Conservation (phyloP, 2,329 filamentous ascomycete genomes). For the Fusarium guadeloupense region DNA sequence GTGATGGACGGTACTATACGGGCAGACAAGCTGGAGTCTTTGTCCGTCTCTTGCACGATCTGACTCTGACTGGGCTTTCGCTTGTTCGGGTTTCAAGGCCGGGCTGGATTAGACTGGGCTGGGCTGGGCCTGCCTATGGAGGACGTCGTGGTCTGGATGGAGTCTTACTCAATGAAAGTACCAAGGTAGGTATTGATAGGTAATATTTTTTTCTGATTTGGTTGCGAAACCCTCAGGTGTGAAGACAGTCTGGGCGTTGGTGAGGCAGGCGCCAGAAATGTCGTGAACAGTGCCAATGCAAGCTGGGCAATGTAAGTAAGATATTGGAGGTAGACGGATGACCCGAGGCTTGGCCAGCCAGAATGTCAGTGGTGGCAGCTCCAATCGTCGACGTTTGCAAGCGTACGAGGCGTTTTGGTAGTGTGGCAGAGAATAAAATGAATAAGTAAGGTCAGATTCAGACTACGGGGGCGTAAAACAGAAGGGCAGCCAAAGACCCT, state of each 20-base stretch:
- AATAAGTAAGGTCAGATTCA: slow-evolving; percentile 28
- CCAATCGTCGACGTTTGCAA: slow-evolving; percentile 20
- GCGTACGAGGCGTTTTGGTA: slow-evolving; percentile 34
- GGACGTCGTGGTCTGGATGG: slow-evolving; percentile 19
- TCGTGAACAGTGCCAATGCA: slow-evolving; percentile 14
- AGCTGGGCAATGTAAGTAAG: slow-evolving; percentile 11
- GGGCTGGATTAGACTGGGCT: slow-evolving; percentile 15
- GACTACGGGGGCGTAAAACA: slow-evolving; percentile 19
- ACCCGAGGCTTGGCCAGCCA: slow-evolving; percentile 9
- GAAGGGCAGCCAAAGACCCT: slow-evolving; percentile 5
- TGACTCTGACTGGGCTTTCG: slow-evolving; percentile 2
- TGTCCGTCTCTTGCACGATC: slow-evolving; percentile 33
- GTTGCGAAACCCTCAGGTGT: neutral
- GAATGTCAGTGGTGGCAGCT: slow-evolving; percentile 1
- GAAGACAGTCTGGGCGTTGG: neutral
- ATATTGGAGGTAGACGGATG: slow-evolving; percentile 11
- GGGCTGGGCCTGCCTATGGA: slow-evolving; percentile 22
- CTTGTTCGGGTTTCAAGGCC: slow-evolving; percentile 11
- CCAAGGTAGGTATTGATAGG: no score
- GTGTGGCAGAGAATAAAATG: slow-evolving; percentile 28
- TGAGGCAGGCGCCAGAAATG: slow-evolving; percentile 2
- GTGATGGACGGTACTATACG: slow-evolving; percentile 16
- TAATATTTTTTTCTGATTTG: neutral
- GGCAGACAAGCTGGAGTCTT: slow-evolving; percentile 25
- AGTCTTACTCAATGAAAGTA: slow-evolving; percentile 1